Base-by-base conservation (phyloP, 228 moss, liverwort and hornwort species). In the Sphagnum fallax region DNA sequence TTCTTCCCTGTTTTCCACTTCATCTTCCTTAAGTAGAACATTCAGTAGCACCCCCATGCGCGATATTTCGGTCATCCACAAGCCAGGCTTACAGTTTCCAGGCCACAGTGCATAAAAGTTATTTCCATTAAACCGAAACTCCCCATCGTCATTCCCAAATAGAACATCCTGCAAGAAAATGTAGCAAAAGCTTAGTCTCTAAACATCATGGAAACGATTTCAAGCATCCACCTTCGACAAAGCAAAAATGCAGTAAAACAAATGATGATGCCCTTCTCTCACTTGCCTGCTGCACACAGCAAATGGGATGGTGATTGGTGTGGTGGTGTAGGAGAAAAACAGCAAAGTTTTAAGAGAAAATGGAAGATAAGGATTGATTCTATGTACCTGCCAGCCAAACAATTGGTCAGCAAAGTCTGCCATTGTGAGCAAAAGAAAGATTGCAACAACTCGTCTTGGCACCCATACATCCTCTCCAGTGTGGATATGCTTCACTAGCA, bases 401-500 rank as follows among this genome's bases (percentile, higher is more conserved):
- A 75, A 70, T 58, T 97, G 96, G 60, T 97, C 96, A 12, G 77
- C 70, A 62, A 91, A 90, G 67, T 97, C 96, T 4, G 78, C 93
- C 72, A 96, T 92, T 69, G 96, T 91, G 60, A 96, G 89, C 6
- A 92, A 50, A 6, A 93, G 52, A 49, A 91, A 96, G 61, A 79
- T 70, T 6, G 91, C 96, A 32, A 96, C 82, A n/a, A 96, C 76
- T 6, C 84, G 83, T 10, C 88, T 79, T 5, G 91, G 86, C 48
- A 96, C 72, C 6, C 73, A 67, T 14, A 96, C 64, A 52, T 92
- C 84, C 68, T 86, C 93, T 6, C 96, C 93, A 0, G 96, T 96
- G 0, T 89, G 88, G 52, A 96, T 91, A 10, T 96, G 85, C 65
- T 93, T 91, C 71, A 96, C 58, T 13, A 80, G 60, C 4, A 96